Conservation (phyloP, 192 early-diverging fungal species). For the Backusella luteola region DNA sequence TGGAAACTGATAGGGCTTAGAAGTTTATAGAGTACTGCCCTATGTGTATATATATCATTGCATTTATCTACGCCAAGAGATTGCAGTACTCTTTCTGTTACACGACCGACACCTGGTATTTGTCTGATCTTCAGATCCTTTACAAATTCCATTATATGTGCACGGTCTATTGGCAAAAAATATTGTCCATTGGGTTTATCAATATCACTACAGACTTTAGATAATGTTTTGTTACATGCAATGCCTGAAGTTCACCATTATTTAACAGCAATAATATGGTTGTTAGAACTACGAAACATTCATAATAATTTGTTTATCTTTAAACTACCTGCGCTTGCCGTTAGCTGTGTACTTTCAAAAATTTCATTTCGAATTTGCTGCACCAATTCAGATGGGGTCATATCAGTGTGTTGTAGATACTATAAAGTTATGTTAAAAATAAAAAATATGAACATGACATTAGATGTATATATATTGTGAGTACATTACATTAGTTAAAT, state of each 20-base stretch:
- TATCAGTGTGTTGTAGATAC: slow-evolving; percentile 38
- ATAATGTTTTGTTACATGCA: slow-evolving; percentile 51
- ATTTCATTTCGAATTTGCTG: slow-evolving; percentile 55
- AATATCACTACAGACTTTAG: slow-evolving; percentile 55
- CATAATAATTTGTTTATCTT: not conserved
- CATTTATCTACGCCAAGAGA: slow-evolving; percentile 54
- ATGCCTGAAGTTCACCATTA: slow-evolving; percentile 20
- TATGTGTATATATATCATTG: slow-evolving; percentile 41
- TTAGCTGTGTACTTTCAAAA: slow-evolving; percentile 38
- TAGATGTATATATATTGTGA: too few relatives aligned
- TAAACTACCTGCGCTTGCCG: slow-evolving; percentile 40
- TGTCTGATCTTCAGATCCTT: slow-evolving; percentile 51
- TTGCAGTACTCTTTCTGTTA: slow-evolving; percentile 53
- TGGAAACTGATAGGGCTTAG: slow-evolving; percentile 44
- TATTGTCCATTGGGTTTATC: slow-evolving; percentile 75
- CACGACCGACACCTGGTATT: slow-evolving; percentile 49
- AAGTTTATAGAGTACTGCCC: slow-evolving; percentile 44
- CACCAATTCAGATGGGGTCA: slow-evolving; percentile 40
- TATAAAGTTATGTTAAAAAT: slow-evolving; percentile 13
- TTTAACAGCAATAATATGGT: not conserved
- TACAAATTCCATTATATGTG: slow-evolving; percentile 47
- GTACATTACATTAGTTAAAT: slow-evolving; percentile 34
- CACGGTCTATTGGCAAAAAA: slow-evolving; percentile 38
- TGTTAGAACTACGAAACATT: not conserved
- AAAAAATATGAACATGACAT: not conserved